Evolutionary conservation across 352 stramenopile species (phyloP), one percentile per base, ranked within the genome.

Genomic region (Elongisporangium prolatum): DNA sequence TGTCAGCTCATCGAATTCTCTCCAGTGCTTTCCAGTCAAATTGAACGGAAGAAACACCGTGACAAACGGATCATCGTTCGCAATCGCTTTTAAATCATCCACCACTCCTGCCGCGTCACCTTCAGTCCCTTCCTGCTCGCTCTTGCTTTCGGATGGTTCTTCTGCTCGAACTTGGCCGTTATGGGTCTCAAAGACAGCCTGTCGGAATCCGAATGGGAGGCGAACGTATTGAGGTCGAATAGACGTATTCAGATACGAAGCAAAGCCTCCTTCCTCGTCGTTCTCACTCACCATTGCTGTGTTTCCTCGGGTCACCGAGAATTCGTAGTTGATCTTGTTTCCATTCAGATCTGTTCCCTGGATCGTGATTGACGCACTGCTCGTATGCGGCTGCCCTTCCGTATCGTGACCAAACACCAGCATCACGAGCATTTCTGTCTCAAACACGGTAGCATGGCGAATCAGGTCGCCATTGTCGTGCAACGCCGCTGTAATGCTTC

Each of bases 321-420:
- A 77, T 28, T 90, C 73, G 6, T 86, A 57, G 3, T 68, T 57
- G 14, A 88, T 65, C 3, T 53, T 52, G 18, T 61, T 65, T 3
- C 68, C 71, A 21, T 82, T 64, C 9, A 70, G 56, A 51, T 88
- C 64, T 4, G 71, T 57, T 7, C 83, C 83, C 11, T 61, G 21
- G 37, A 92, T 70, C 7, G 65, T 77, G 18, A 92, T 57, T 7
- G 74, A 51, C 3, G 68, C 73, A 57, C 76, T 82, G 53, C 70
- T 85, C 16, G 83, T 92, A 68, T 89, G 77, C 21, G 71, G 53
- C 48, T 86, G 58, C 0, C 71, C 78, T 13, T 88, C 75, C 11
- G 74, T 67, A 37, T 88, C 76, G 14, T 84, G 74, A 14, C 84
- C 84, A 75, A 95, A 91, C 51, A 93, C 80, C 3, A 95, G 70